These are phyloP conservation scores for Fusarium tanahbumbuense DNA, from an alignment of 2,329 filamentous ascomycete species.

Conservation along the genomic window DNA sequence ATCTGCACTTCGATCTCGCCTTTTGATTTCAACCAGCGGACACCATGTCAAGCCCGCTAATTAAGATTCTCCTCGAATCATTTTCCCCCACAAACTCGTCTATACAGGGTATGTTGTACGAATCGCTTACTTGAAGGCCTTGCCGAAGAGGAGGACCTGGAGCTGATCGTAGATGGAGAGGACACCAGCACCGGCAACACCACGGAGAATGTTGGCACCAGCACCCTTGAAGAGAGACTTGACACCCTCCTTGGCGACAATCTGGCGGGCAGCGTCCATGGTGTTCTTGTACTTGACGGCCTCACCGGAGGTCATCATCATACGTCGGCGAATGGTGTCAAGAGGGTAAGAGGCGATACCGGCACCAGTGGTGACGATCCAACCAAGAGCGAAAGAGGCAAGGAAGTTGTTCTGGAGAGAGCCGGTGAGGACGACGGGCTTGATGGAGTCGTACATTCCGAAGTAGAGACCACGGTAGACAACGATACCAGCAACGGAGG, in stretches of 20 bases:
- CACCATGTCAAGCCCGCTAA: conserved; percentile 54
- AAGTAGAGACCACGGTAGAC: conserved; percentile 99
- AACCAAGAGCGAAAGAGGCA: conserved; percentile 98
- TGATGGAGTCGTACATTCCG: conserved; percentile 99
- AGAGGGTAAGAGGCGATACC: conserved; percentile 99
- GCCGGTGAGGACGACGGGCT: conserved; percentile 96
- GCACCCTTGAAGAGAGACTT: conserved; percentile 99
- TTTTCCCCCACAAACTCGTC: conserved; percentile 51
- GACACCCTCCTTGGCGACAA: conserved; percentile 96
- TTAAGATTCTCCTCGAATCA: conserved; percentile 46
- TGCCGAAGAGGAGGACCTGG: conserved; percentile 99
- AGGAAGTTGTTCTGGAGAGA: conserved; percentile 96
- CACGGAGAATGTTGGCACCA: conserved; percentile 99
- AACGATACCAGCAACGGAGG: conserved; percentile 98
- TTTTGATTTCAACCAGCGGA: conserved; percentile 58
- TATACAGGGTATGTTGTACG: conserved; percentile 56
- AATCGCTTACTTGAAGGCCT: conserved; percentile 87
- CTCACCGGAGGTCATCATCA: conserved; percentile 99
- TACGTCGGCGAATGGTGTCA: conserved; percentile 99
- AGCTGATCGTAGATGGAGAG: conserved; percentile 99
- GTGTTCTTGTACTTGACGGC: conserved; percentile 99
- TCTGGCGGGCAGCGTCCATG: conserved; percentile 94
- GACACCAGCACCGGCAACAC: conserved; percentile 99
- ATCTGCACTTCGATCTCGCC: conserved; percentile 58
- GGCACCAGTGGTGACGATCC: conserved; percentile 99